phyloP scores from a whole-genome alignment of 2,329 filamentous ascomycete genomes.

The Cercospora sp. region DNA sequence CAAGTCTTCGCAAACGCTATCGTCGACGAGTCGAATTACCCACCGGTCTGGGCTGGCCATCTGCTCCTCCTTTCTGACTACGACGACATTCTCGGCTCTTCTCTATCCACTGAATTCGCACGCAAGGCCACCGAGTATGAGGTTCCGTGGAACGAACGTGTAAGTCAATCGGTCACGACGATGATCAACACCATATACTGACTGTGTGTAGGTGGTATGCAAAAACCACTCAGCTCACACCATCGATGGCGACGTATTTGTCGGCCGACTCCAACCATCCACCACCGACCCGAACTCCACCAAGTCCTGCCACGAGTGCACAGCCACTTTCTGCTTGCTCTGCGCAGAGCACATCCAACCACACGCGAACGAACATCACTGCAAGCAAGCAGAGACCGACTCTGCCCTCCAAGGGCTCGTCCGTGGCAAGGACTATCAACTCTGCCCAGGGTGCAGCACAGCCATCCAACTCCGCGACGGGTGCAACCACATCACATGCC shows the following conservation, averaged over 20 bases:
- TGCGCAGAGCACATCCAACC: background rate
- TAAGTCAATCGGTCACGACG: background rate
- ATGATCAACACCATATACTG: background rate
- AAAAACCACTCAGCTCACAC: background rate
- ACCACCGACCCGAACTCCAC: background rate
- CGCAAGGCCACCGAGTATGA: slow-evolving; percentile 1
- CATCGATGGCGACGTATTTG: background rate
- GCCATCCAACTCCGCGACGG: slow-evolving; percentile 15
- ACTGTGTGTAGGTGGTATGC: background rate
- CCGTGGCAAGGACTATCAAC: slow-evolving; percentile 25
- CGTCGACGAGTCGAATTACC: background rate
- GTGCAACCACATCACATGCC: slow-evolving; percentile 18
- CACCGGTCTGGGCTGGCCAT: slow-evolving; percentile 2
- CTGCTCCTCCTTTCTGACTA: background rate
- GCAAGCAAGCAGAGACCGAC: background rate
- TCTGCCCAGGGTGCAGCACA: slow-evolving; percentile 18
- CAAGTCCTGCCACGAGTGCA: background rate
- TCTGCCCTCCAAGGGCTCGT: slow-evolving; percentile 14
- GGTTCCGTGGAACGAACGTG: background rate
- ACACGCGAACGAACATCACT: background rate
- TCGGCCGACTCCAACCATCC: background rate
- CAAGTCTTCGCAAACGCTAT: background rate
- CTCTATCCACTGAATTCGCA: background rate
- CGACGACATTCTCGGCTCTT: background rate
- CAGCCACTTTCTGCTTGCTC: background rate